phyloP scores from a whole-genome alignment of 441 rosid genomes.

The Euphorbia celastroides region DNA sequence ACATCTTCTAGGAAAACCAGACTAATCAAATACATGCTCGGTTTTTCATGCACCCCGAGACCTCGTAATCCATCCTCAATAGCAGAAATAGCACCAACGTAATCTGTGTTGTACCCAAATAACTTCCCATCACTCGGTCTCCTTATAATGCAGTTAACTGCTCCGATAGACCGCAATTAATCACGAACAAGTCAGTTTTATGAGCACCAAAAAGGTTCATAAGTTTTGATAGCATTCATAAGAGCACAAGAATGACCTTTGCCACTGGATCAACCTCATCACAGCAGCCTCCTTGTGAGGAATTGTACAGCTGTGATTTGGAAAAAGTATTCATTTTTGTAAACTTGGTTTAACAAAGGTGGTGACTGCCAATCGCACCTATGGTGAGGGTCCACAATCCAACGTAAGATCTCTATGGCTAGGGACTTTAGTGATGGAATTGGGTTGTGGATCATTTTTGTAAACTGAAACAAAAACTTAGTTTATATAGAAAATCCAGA shows the following conservation, averaged over 20 bases:
- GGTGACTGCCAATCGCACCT: too few species aligned
- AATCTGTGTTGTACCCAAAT: conserved; percentile 57
- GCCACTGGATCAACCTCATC: conserved; percentile 62
- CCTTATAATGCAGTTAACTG: conserved; percentile 44
- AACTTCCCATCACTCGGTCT: conserved; percentile 53
- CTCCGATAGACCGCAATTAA: conserved; percentile 66
- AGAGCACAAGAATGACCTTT: conserved; percentile 21
- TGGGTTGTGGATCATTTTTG: too few species aligned
- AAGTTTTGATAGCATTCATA: neutral
- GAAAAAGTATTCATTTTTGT: neutral
- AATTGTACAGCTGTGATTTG: conserved; percentile 40
- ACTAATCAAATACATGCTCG: conserved; percentile 3
- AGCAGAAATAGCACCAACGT: conserved; percentile 61
- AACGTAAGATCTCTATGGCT: conserved; percentile 4
- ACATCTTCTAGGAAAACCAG: conserved; percentile 3
- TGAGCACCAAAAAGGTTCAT: neutral
- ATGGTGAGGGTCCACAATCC: too few species aligned
- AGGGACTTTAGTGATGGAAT: conserved; percentile 16
- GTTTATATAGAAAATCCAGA: too few species aligned
- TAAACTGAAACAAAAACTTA: too few species aligned
- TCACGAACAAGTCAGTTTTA: conserved; percentile 14
- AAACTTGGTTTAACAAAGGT: too few species aligned
- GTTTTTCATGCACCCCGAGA: too few species aligned
- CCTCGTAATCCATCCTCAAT: conserved; percentile 61
- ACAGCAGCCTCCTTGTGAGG: conserved; percentile 66